Percentiles rank a stretch among this genome's conserved stretches.
Conservation (phyloP, 306 rosid species). For the Vigna nakashimae region DNA sequence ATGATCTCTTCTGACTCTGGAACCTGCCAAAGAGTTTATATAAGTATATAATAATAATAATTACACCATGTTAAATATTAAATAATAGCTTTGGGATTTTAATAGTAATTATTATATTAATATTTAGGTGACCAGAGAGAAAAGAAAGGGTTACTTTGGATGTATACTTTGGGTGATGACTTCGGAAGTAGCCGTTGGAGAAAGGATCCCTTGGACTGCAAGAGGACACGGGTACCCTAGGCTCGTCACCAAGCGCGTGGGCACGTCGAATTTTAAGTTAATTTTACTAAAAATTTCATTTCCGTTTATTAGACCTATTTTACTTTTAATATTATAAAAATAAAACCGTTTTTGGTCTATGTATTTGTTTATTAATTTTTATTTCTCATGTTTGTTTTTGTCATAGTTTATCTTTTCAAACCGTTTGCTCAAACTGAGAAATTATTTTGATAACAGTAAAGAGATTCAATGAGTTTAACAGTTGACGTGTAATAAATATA, state of each 20-base stretch:
- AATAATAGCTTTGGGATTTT: neutral
- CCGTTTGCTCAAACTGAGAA: too few relatives aligned
- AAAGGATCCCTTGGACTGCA: conserved; percentile 39
- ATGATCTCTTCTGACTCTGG: neutral
- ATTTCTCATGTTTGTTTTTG: too few relatives aligned
- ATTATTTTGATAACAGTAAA: too few relatives aligned
- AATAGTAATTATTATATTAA: neutral
- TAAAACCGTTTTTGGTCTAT: too few relatives aligned
- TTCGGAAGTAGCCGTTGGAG: conserved; percentile 51
- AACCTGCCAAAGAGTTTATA: neutral
- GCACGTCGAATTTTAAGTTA: neutral
- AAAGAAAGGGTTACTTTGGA: conserved; percentile 45
- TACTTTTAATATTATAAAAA: too few relatives aligned
- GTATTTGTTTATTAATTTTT: too few relatives aligned
- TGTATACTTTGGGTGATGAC: neutral
- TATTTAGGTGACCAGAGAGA: conserved; percentile 34
- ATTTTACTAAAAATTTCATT: too few relatives aligned
- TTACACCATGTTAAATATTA: neutral
- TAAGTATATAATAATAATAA: neutral
- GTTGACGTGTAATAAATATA: too few relatives aligned
- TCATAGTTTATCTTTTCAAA: too few relatives aligned
- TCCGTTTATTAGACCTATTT: too few relatives aligned
- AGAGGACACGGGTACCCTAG: neutral
- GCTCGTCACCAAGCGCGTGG: conserved; percentile 35
- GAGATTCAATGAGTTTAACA: too few relatives aligned